A percentile compares a stretch with the other conserved stretches of the same genome.
These are phyloP conservation scores for Cladosporium cucumerinum DNA, from an alignment of 2,329 filamentous ascomycete species.

Conservation along the genomic window DNA sequence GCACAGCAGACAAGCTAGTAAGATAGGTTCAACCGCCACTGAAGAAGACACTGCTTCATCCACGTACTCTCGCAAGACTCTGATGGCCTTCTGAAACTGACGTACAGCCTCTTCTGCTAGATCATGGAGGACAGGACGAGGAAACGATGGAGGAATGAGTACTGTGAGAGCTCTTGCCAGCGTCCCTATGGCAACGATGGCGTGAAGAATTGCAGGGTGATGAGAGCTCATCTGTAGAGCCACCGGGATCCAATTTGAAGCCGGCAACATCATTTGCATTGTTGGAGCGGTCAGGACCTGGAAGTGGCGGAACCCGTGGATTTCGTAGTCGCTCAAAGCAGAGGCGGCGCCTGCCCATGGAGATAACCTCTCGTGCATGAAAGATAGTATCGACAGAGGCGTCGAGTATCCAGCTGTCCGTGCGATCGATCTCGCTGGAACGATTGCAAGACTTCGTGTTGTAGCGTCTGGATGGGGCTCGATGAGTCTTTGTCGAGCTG, in stretches of 20 bases:
- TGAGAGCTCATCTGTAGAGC: conserved; percentile 1
- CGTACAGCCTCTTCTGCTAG: neutral
- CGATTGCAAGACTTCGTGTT: neutral
- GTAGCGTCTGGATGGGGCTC: neutral
- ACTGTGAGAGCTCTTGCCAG: neutral
- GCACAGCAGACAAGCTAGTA: neutral
- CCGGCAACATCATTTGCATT: neutral
- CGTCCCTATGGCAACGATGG: neutral
- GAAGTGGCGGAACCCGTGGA: neutral
- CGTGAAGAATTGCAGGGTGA: neutral
- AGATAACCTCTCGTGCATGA: neutral
- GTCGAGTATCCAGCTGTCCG: neutral
- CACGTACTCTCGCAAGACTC: neutral
- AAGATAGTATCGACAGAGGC: neutral
- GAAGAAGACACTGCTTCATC: neutral
- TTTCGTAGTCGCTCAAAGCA: neutral
- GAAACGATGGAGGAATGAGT: neutral
- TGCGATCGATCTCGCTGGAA: neutral
- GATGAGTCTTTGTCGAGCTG: neutral
- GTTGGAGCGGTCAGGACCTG: neutral
- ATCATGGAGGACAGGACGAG: neutral
- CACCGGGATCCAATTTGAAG: neutral
- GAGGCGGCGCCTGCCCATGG: neutral
- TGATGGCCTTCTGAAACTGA: neutral
- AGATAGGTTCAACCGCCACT: neutral